Conservation (phyloP, 2,329 filamentous ascomycete species). For the Fusarium sacchari region DNA sequence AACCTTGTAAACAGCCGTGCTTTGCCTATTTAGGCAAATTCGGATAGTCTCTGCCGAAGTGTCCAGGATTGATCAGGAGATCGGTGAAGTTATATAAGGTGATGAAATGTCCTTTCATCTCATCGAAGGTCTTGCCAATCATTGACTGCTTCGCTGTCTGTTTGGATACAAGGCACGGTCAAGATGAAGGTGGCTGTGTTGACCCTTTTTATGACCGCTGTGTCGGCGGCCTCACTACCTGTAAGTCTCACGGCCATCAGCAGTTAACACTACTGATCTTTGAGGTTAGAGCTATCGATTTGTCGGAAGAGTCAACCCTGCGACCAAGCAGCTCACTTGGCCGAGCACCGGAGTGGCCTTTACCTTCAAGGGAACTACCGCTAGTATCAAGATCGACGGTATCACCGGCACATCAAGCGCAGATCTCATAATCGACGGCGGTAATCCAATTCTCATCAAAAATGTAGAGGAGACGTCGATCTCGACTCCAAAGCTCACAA, state of each 20-base stretch:
- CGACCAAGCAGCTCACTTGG: slow-evolving; percentile 56
- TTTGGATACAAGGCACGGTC: not conserved
- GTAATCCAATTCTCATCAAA: slow-evolving; percentile 11
- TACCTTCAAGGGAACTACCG: slow-evolving; percentile 52
- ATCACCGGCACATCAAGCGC: slow-evolving; percentile 19
- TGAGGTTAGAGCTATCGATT: slow-evolving; percentile 30
- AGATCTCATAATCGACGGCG: slow-evolving; percentile 28
- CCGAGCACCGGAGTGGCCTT: slow-evolving; percentile 55
- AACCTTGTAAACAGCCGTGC: not conserved
- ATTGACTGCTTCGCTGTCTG: not conserved
- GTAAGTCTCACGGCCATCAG: not conserved
- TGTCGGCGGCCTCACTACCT: slow-evolving; percentile 4
- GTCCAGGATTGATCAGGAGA: not conserved
- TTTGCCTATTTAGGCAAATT: slow-evolving; percentile 16
- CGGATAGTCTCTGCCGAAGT: slow-evolving; percentile 20
- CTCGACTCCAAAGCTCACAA: not conserved
- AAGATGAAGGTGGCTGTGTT: slow-evolving; percentile 15
- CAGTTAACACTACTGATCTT: not conserved
- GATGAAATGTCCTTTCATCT: not conserved
- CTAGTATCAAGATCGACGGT: slow-evolving; percentile 45
- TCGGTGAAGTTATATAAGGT: not conserved
- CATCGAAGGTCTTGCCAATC: rapidly evolving
- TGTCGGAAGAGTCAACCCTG: slow-evolving; percentile 55
- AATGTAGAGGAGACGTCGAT: slow-evolving; percentile 17
- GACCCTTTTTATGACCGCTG: not conserved